Evolutionary conservation across 768 basidiomycete species (phyloP), one percentile per base, ranked within the genome.

Genomic region (Sistotremastrum niveocremeum): DNA sequence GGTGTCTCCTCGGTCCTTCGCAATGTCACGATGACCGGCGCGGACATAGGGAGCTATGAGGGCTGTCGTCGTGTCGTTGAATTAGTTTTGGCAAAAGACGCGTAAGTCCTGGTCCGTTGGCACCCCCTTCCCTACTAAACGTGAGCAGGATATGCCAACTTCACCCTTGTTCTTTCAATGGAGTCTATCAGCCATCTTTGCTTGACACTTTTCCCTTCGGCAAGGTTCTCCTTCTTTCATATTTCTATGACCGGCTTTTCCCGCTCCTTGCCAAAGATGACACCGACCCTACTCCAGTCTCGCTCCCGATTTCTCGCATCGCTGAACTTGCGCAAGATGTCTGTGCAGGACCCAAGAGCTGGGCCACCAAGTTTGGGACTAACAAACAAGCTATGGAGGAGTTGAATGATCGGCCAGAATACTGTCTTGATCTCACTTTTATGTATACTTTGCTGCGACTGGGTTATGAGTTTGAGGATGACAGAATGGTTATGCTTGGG

Each of bases 81-180:
- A 59, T 68, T 97, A 48, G 86, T 94, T 47, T 77, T 98, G 70
- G 93, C 88, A 36, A 98, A 97, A 67, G 87, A 98, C 58, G 79
- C 89, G 79, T 89, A 60, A 56, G 87, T 79, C 4, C 11, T 34
- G 37, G 46, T 44, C 32, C 5, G 20, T n/a, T 41, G 32, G 36
- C 4, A 20, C 33, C 38, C 28, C 44, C 30, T 41, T 31, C 39
- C 30, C n/a, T 48, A 7, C 33, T 8, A 4, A 42, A 32, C 12
- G 35, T 43, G 43, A 12, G 30, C 40, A 84, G 88, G 0, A 73
- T 90, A 48, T 99, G 94, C 62, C 79, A 86, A 54, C 69, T 83
- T 50, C 86, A 91, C 56, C 95, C 95, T 0, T 99, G 95, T 60
- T 87, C 94, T 4, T 99, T 99, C 68, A 81, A 88, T 56, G 95